A percentile compares a stretch with the other conserved stretches of the same genome.
These are phyloP conservation scores for Pseudopithomyces maydicus DNA, from an alignment of 2,329 filamentous ascomycete genomes.

Conservation along the genomic window DNA sequence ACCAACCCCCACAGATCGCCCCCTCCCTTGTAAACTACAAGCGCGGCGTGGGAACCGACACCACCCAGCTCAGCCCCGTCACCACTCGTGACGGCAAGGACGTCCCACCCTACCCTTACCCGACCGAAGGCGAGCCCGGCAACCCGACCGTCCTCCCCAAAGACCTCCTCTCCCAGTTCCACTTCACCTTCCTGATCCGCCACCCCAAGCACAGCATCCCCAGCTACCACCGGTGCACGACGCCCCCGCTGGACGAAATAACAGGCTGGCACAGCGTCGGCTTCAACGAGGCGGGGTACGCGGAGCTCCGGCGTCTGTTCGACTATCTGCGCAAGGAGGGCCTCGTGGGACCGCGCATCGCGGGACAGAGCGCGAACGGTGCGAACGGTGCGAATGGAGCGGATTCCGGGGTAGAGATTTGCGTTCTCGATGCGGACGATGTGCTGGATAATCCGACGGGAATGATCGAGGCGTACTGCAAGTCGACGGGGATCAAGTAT, in stretches of 20 bases:
- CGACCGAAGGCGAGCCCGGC: conserved; percentile 63
- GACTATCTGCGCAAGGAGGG: conserved; percentile 76
- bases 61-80: conserved; percentile 39
- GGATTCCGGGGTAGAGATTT: conserved; percentile 65
- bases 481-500: conserved; percentile 79
- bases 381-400: conserved; percentile 39
- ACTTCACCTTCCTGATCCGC: conserved; percentile 96
- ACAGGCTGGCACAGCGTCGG: conserved; percentile 90
- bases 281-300: conserved; percentile 86
- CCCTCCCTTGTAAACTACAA: conserved; percentile 71
- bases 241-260: conserved; percentile 79
- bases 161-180: conserved; percentile 76
- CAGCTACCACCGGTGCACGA: conserved; percentile 91
- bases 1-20: conserved; percentile 71
- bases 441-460: conserved; percentile 82
- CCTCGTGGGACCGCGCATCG: conserved; percentile 71
- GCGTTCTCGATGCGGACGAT: conserved; percentile 92
- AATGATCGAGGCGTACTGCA: conserved; percentile 80
- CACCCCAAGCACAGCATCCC: conserved; percentile 92
- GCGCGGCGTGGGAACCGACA: conserved; percentile 64
- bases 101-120: conserved; percentile 61
- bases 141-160: conserved; percentile 88
- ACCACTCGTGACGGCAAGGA: conserved; percentile 28
- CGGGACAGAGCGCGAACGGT: conserved; percentile 46
- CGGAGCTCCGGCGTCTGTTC: conserved; percentile 83